Base-by-base conservation (phyloP, 2,329 filamentous ascomycete genomes). In the Coniella lustricola region DNA sequence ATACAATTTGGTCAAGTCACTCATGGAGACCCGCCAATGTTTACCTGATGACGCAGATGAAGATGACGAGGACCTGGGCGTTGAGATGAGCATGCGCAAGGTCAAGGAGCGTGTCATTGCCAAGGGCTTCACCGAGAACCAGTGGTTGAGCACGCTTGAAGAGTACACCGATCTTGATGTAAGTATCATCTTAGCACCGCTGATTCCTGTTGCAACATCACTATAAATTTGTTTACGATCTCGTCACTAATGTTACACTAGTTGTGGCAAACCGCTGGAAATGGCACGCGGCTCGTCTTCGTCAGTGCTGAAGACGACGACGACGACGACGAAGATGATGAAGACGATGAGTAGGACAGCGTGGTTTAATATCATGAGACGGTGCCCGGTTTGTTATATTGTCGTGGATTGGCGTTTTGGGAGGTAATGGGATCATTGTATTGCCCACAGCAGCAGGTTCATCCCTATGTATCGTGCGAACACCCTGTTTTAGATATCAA, bases 71-170 rank as follows among this genome's bases (percentile, higher is more conserved):
- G 73, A 70, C 47, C 62, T 66, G 32, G 73, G 75, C 14, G 64
- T 77, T 17, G 90, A 96, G 67, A 70, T 98, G 59, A 93, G 85
- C 66, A 78, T 98, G 73, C 80, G 86, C 57, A 86, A 89, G 67
- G 88, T 98, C 52, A 81, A 90, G 64, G 90, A 96, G 67, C 74
- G 93, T 56, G 90, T 98, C 25, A 76, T 97, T 59, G 93, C 90
- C 46, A 96, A 95, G 77, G 93, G 93, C 3, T 98, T 96, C 67
- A 98, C 91, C 0, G 85, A 90, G 56, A 89, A 97, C 67, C 90
- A 98, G 67, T 90, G 95, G 71, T 76, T 87, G 61, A 79, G 79
- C 57, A 85, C 90, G 17, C 75, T 98, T 63, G 85, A 95, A 54
- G 91, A 95, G 72, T 97, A 98, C 68, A 84, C 87, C 3, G 74